Conservation (phyloP, 805 yeast species). For the Candida loeiensis region DNA sequence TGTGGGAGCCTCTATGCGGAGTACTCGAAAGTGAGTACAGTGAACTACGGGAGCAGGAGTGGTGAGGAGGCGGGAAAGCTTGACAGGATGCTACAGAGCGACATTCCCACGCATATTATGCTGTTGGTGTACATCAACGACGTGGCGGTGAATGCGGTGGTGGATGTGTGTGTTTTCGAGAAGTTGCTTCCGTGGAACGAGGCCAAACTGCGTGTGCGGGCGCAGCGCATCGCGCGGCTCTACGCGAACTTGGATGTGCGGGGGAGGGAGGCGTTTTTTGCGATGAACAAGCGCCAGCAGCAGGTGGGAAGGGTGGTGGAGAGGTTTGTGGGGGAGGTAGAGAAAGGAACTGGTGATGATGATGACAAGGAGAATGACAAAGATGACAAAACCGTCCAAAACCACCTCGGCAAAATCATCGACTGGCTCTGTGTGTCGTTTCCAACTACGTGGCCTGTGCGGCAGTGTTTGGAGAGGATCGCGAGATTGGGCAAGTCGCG, state of each 20-base stretch:
- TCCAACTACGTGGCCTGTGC: slow-evolving; percentile 47
- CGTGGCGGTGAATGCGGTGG: slow-evolving; percentile 55
- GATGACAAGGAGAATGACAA: too few relatives aligned
- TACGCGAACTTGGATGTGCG: slow-evolving; percentile 50
- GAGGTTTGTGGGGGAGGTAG: slow-evolving; percentile 49
- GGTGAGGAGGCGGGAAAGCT: slow-evolving; percentile 23
- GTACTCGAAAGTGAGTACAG: slow-evolving; percentile 19
- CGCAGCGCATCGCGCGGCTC: slow-evolving; percentile 50
- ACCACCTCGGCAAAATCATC: slow-evolving; percentile 51
- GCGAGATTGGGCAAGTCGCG: slow-evolving; percentile 56
- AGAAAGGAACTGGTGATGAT: slow-evolving; percentile 25
- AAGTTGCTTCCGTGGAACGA: slow-evolving; percentile 54
- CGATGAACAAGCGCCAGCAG: slow-evolving; percentile 66
- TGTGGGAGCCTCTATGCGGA: slow-evolving; percentile 55
- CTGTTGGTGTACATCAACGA: slow-evolving; percentile 74
- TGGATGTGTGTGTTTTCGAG: slow-evolving; percentile 61
- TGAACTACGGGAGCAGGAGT: slow-evolving; percentile 29
- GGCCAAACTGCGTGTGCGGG: slow-evolving; percentile 43
- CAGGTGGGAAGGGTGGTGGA: slow-evolving; percentile 51
- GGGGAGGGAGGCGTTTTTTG: slow-evolving; percentile 61
- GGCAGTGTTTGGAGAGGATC: slow-evolving; percentile 50
- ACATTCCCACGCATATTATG: slow-evolving; percentile 65
- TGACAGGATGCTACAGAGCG: slow-evolving; percentile 30
- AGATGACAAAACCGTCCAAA: too few relatives aligned
- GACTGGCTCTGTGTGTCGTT: slow-evolving; percentile 59